These are phyloP conservation scores for Eutrema yunnanense DNA, from an alignment of 345 rosid species.

Conservation along the genomic window DNA sequence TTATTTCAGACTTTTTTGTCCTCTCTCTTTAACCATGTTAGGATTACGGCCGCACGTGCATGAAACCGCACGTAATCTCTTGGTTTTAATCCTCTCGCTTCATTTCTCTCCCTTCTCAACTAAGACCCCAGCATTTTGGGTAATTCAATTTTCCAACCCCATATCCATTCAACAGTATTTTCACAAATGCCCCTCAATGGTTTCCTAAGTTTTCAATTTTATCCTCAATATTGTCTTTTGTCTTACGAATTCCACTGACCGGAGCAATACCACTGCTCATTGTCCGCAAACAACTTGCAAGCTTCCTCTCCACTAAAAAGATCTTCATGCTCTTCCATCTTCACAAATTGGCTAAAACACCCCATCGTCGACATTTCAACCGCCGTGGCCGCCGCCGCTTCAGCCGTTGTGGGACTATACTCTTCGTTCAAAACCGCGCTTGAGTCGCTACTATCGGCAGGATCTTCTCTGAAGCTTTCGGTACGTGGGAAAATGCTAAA, in stretches of 20 bases:
- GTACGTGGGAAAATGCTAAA: slow-evolving; percentile 38
- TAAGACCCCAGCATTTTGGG: slow-evolving; percentile 7
- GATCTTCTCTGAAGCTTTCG: slow-evolving; percentile 46
- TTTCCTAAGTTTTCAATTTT: neutral
- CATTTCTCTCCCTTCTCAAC: neutral
- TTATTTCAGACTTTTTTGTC: neutral
- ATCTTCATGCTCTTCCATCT: slow-evolving; percentile 73
- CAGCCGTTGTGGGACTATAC: slow-evolving; percentile 30
- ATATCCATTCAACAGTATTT: neutral
- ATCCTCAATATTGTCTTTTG: neutral
- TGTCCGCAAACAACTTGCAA: slow-evolving; percentile 35
- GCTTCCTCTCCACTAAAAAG: slow-evolving; percentile 35
- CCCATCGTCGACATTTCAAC: slow-evolving; percentile 43
- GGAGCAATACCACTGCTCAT: slow-evolving; percentile 30
- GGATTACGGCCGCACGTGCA: slow-evolving; percentile 25
- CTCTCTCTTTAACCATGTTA: neutral
- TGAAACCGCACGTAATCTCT: no score
- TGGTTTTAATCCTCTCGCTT: neutral
- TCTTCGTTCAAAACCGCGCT: slow-evolving; percentile 87
- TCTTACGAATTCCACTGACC: slow-evolving; percentile 20
- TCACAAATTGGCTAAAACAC: slow-evolving; percentile 52
- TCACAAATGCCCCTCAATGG: neutral
- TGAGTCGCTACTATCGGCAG: slow-evolving; percentile 69
- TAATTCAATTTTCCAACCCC: neutral
- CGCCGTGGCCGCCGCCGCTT: slow-evolving; percentile 8